Evolutionary conservation across 441 rosid species (phyloP).

Genomic region (Adansonia grandidieri): DNA sequence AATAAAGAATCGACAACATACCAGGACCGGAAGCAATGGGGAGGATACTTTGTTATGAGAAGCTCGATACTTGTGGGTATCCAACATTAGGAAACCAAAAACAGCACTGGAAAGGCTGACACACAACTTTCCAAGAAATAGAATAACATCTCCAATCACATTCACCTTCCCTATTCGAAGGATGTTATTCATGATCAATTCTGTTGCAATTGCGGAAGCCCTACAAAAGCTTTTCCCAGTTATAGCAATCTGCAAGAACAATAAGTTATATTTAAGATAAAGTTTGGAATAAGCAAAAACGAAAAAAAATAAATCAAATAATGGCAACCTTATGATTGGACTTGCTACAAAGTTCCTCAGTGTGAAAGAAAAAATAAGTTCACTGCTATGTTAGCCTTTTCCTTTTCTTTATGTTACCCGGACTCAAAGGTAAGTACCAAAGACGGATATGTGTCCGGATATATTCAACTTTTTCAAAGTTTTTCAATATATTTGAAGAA

Average conservation of each 20-base stretch:
- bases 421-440: not conserved
- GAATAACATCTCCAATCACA: conserved; percentile 91
- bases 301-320: conserved; percentile 15
- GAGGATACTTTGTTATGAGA: conserved; percentile 87
- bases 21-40: conserved; percentile 88
- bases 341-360: not conserved
- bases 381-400: not conserved
- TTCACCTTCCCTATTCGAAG: conserved; percentile 90
- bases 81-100: conserved; percentile 95
- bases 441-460: not conserved
- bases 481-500: not conserved
- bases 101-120: conserved; percentile 93
- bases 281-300: not conserved
- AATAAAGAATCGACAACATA: conserved; percentile 36
- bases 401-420: too few relatives aligned
- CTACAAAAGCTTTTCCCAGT: conserved; percentile 91
- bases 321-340: conserved; percentile 1
- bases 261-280: not conserved
- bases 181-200: conserved; percentile 84
- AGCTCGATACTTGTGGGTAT: conserved; percentile 71
- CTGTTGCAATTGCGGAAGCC: conserved; percentile 87
- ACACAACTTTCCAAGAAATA: conserved; percentile 87
- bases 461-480: not conserved
- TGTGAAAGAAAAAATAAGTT: not conserved
- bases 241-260: conserved; percentile 72